These are phyloP conservation scores for Noccaea caerulescens DNA, from an alignment of 345 rosid genomes.

Conservation along the genomic window DNA sequence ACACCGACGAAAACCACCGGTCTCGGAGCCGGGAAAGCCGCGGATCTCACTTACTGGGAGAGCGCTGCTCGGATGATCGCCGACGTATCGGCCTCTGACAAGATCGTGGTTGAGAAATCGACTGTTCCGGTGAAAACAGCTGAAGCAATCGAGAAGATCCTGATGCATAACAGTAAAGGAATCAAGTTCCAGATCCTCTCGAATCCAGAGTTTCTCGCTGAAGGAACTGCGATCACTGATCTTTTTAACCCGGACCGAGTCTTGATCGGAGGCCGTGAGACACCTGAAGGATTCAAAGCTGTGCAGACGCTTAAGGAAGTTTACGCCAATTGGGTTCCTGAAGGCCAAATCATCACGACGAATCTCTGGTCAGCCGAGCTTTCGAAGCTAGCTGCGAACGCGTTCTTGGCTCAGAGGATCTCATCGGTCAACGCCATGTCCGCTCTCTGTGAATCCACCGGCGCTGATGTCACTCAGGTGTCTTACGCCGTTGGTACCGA, in stretches of 20 bases:
- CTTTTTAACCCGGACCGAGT: constrained; percentile 81
- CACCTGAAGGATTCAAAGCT: constrained; percentile 81
- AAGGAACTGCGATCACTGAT: constrained; percentile 85
- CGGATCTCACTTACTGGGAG: constrained; percentile 96
- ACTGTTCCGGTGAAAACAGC: constrained; percentile 94
- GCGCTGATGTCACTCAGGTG: constrained; percentile 81
- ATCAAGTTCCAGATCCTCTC: constrained; percentile 92
- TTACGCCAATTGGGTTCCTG: constrained; percentile 89
- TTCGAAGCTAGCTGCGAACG: constrained; percentile 92
- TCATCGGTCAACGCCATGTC: constrained; percentile 96
- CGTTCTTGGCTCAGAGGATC: constrained; percentile 92
- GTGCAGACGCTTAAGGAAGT: constrained; percentile 74
- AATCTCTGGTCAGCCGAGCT: constrained; percentile 97
- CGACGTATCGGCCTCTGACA: constrained; percentile 82
- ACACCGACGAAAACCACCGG: constrained; percentile 91
- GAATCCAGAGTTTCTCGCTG: constrained; percentile 92
- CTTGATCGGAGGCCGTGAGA: constrained; percentile 89
- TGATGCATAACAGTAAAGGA: constrained; percentile 91
- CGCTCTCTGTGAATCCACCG: constrained; percentile 86
- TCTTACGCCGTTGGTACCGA: constrained; percentile 85
- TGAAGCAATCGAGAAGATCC: constrained; percentile 88
- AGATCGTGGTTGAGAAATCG: constrained; percentile 92
- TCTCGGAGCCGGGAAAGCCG: constrained; percentile 96
- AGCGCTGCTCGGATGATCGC: constrained; percentile 97
- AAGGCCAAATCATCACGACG: constrained; percentile 70